phyloP scores from a whole-genome alignment of 805 yeast species.

The Nakazawaea holstii region DNA sequence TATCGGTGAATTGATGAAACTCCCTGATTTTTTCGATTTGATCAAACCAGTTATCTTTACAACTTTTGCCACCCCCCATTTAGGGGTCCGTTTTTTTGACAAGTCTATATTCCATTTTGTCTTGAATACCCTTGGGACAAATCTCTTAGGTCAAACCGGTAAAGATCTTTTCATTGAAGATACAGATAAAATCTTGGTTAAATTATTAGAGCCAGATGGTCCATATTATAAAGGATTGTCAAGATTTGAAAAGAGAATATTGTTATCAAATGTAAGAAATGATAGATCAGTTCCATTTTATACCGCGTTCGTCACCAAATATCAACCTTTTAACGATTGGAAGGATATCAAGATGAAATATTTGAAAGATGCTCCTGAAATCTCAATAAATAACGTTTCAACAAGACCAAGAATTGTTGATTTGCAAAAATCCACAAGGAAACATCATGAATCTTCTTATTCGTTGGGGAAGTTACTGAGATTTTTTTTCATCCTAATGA shows the following conservation, averaged over 20 bases:
- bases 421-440: constrained; percentile 27
- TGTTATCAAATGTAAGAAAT: constrained; percentile 70
- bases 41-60: constrained; percentile 60
- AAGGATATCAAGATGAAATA: constrained; percentile 41
- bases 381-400: constrained; percentile 29
- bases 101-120: constrained; percentile 23
- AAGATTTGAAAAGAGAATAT: constrained; percentile 49
- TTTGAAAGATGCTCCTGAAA: constrained; percentile 36
- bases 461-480: constrained; percentile 13
- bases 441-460: constrained; percentile 6
- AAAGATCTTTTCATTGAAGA: constrained; percentile 61
- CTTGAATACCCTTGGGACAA: constrained; percentile 49
- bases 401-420: constrained; percentile 51
- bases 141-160: constrained; percentile 63
- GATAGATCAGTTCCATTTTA: constrained; percentile 88
- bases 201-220: constrained; percentile 47
- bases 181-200: constrained; percentile 37
- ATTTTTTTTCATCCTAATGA: constrained; percentile 18
- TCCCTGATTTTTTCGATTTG: constrained; percentile 41
- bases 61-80: constrained; percentile 77
- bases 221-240: constrained; percentile 50
- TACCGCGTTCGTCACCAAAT: constrained; percentile 71
- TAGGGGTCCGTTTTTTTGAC: constrained; percentile 52
- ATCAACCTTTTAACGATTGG: constrained; percentile 69
- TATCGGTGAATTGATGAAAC: constrained; percentile 43